A percentile compares a stretch with the other conserved stretches of the same genome.
Evolutionary conservation across 1,284 basidiomycete species (phyloP).

Genomic region (Cutaneotrichosporon cavernicola): DNA sequence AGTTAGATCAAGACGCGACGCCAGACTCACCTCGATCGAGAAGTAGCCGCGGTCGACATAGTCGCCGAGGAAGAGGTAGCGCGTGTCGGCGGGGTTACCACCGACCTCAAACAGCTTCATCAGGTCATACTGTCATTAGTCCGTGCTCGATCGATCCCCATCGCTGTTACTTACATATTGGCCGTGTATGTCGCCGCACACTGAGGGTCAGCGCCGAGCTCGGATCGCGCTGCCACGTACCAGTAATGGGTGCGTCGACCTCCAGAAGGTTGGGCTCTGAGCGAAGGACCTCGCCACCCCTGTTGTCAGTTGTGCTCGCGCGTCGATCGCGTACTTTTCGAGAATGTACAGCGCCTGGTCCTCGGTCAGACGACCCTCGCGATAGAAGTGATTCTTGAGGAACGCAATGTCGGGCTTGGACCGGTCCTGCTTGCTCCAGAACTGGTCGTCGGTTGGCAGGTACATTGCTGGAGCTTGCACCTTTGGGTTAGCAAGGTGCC

Average conservation of each 20-base stretch:
- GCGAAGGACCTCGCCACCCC: conserved; percentile 70
- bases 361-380: conserved; percentile 87
- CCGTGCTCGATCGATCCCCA: not conserved
- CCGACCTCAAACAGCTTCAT: conserved; percentile 99
- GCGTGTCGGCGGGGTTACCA: conserved; percentile 82
- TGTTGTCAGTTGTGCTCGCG: conserved; percentile 21
- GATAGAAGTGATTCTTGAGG: conserved; percentile 98
- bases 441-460: conserved; percentile 87
- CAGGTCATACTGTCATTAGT: conserved; percentile 73
- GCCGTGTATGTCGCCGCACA: conserved; percentile 95
- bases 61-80: conserved; percentile 95
- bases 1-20: conserved; percentile 15
- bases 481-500: conserved; percentile 52
- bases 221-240: conserved; percentile 56
- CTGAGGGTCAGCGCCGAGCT: conserved; percentile 52
- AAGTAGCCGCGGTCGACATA: conserved; percentile 98
- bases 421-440: conserved; percentile 78
- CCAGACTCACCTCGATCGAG: conserved; percentile 73
- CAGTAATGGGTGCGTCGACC: conserved; percentile 92
- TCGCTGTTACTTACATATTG: conserved; percentile 73
- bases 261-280: conserved; percentile 85
- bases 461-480: conserved; percentile 94
- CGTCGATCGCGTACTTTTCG: conserved; percentile 57
- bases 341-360: conserved; percentile 87
- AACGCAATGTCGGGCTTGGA: conserved; percentile 94